A percentile compares a stretch with the other conserved stretches of the same genome.
phyloP scores from a whole-genome alignment of 2,329 filamentous ascomycete species.

The Apiospora saccharicola region DNA sequence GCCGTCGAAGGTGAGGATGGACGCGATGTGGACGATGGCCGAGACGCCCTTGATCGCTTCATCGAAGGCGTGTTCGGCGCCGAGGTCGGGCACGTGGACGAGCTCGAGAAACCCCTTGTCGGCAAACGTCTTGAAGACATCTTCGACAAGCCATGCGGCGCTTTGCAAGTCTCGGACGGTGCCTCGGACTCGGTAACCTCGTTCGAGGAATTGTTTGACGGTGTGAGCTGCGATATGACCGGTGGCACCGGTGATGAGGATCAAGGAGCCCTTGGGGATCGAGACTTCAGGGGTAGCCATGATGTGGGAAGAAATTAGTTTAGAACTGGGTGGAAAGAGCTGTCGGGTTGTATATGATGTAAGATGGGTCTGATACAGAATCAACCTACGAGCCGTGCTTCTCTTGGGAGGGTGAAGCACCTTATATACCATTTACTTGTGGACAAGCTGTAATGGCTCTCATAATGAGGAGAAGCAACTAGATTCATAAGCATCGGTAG shows the following conservation, averaged over 20 bases:
- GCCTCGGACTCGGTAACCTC: slow-evolving; percentile 53
- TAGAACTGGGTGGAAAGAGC: background rate
- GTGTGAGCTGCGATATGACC: slow-evolving; percentile 54
- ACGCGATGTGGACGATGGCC: slow-evolving; percentile 55
- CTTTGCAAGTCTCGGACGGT: slow-evolving; percentile 47
- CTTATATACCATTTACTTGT: background rate
- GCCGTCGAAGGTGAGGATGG: slow-evolving; percentile 46
- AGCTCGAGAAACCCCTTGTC: slow-evolving; percentile 45
- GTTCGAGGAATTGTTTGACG: slow-evolving; percentile 47
- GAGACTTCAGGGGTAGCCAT: background rate
- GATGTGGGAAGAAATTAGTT: background rate
- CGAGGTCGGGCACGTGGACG: slow-evolving; percentile 48
- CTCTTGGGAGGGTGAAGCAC: background rate
- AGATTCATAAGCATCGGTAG: background rate
- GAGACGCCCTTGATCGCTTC: slow-evolving; percentile 49
- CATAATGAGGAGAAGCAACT: background rate
- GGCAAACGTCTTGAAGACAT: slow-evolving; percentile 41
- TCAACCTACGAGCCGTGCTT: background rate
- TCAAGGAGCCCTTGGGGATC: slow-evolving; percentile 40
- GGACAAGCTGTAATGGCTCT: background rate
- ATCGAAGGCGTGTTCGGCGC: slow-evolving; percentile 46
- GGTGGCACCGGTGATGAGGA: slow-evolving; percentile 56
- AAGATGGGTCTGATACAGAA: background rate
- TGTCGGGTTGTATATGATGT: background rate
- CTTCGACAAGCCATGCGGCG: slow-evolving; percentile 45